phyloP scores from a whole-genome alignment of 305 asterid species.

The Fraxinus latifolia region DNA sequence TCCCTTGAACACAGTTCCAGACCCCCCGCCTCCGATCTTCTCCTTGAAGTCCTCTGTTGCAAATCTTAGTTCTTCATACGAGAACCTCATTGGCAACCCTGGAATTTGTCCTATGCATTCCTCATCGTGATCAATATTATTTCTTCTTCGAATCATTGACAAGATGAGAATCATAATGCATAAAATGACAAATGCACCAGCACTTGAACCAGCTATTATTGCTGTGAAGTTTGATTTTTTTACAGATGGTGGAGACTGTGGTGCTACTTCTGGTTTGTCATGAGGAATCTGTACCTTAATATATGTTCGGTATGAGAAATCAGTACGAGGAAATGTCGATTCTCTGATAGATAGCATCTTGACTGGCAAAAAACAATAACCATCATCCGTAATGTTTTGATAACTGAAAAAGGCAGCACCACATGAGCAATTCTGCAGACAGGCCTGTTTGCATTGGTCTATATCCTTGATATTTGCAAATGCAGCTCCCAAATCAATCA shows the following conservation, averaged over 20 bases:
- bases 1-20: constrained; percentile 32
- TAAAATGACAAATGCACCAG: neutral
- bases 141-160: neutral
- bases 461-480: neutral
- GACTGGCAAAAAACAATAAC: constrained; percentile 17
- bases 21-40: constrained; percentile 32
- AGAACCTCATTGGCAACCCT: constrained; percentile 16
- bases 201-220: neutral
- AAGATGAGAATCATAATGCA: neutral
- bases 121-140: neutral
- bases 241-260: neutral
- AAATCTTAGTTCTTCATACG: neutral
- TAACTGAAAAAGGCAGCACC: constrained; percentile 16
- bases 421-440: constrained; percentile 29
- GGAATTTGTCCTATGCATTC: constrained; percentile 19
- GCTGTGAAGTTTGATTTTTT: neutral
- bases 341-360: constrained; percentile 14
- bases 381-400: neutral
- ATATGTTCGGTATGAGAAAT: neutral
- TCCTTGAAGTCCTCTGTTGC: constrained; percentile 17
- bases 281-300: constrained; percentile 23
- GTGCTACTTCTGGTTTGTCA: neutral
- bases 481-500: neutral
- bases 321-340: neutral
- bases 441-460: constrained; percentile 11